These are phyloP conservation scores for Alternaria panax DNA, from an alignment of 2,329 filamentous ascomycete genomes.

Conservation along the genomic window DNA sequence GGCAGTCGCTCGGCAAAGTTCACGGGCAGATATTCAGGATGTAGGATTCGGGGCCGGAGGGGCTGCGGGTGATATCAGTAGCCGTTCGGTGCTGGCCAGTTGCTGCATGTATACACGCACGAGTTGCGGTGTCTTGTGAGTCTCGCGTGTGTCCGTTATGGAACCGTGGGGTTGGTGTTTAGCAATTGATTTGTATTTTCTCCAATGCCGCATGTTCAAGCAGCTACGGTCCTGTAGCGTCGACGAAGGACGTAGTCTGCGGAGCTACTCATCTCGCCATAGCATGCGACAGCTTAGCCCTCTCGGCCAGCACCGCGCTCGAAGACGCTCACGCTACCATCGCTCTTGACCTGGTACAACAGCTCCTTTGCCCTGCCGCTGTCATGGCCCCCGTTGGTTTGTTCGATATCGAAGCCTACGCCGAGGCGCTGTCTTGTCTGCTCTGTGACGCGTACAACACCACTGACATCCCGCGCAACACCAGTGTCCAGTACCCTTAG, in stretches of 20 bases:
- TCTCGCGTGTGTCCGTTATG: background rate
- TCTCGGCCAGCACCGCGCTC: conserved; percentile 69
- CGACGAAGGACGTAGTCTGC: background rate
- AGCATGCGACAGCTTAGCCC: background rate
- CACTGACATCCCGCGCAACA: conserved; percentile 88
- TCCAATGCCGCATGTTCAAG: background rate
- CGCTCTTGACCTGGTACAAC: conserved; percentile 80
- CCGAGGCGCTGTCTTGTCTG: conserved; percentile 42
- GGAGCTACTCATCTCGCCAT: background rate
- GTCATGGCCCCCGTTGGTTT: conserved; percentile 29
- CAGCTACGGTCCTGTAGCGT: background rate
- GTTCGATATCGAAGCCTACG: conserved; percentile 28
- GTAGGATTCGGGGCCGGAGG: background rate
- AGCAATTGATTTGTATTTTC: background rate
- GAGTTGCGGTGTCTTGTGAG: background rate
- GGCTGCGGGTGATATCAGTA: background rate
- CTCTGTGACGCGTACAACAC: conserved; percentile 77
- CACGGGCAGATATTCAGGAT: background rate
- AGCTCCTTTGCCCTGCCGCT: conserved; percentile 68
- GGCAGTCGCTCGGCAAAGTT: background rate
- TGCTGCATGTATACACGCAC: background rate
- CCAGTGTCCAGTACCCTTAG: conserved; percentile 83
- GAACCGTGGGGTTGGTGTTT: background rate
- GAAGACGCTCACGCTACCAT: conserved; percentile 84
- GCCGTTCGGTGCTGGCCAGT: background rate